Evolutionary conservation across 306 rosid genomes (phyloP).

Genomic region (Dryas octopetala): DNA sequence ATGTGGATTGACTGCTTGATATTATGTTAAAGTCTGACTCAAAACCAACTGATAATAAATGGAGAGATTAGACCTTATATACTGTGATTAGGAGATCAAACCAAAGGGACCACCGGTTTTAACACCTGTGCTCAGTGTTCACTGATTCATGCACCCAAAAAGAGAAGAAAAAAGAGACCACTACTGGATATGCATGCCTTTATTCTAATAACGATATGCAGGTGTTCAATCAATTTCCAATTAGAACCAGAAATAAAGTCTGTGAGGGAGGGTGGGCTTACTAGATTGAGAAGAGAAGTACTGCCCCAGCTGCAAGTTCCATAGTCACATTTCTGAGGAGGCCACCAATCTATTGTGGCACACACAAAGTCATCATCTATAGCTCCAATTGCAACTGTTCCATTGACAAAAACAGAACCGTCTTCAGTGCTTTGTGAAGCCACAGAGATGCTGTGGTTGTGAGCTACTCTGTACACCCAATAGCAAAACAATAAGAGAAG

Average conservation of each 20-base stretch:
- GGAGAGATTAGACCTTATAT: no score
- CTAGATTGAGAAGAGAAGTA: constrained; percentile 73
- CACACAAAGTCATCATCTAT: constrained; percentile 69
- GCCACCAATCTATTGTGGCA: constrained; percentile 89
- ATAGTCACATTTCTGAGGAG: constrained; percentile 76
- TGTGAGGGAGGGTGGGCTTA: constrained; percentile 5
- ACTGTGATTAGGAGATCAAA: no score
- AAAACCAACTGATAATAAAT: no score
- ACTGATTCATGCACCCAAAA: no score
- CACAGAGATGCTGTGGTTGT: constrained; percentile 13
- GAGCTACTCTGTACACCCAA: constrained; percentile 2
- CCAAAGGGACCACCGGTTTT: no score
- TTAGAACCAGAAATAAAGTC: background rate
- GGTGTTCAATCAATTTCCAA: no score
- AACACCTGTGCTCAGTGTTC: no score
- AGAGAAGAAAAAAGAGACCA: background rate
- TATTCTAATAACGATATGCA: no score
- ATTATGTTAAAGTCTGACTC: no score
- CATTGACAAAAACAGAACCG: constrained; percentile 36
- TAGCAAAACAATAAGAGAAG: constrained; percentile 23
- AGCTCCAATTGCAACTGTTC: constrained; percentile 41
- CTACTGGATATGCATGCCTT: background rate
- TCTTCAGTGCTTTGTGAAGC: constrained; percentile 31
- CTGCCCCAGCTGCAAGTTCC: constrained; percentile 73
- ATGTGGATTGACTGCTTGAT: no score